Evolutionary conservation across 352 stramenopile genomes (phyloP).

Genomic region (Aphanomyces stellatus): DNA sequence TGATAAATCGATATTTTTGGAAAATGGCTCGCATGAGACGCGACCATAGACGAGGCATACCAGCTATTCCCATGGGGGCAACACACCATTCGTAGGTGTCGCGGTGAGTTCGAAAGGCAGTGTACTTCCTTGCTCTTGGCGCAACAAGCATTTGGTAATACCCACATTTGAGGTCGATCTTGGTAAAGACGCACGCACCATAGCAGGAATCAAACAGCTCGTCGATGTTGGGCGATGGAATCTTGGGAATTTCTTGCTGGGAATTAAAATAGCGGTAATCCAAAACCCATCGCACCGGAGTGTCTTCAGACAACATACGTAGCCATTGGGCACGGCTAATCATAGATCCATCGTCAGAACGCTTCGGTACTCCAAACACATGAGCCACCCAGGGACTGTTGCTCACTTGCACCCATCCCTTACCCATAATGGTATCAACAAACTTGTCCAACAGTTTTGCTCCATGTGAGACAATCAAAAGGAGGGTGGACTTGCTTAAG

Average conservation of each 20-base stretch:
- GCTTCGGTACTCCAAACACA: conserved; percentile 25
- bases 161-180: conserved; percentile 14
- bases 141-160: conserved; percentile 20
- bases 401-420: conserved; percentile 23
- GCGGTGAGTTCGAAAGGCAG: conserved; percentile 10
- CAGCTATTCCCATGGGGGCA: conserved; percentile 17
- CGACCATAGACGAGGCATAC: conserved; percentile 10
- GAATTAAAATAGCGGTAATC: conserved; percentile 23
- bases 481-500: neutral
- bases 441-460: conserved; percentile 10
- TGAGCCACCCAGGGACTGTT: conserved; percentile 22
- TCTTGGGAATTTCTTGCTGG: conserved; percentile 19
- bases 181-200: conserved; percentile 15
- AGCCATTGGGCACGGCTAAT: conserved; percentile 18
- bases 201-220: conserved; percentile 22
- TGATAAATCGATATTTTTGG: neutral
- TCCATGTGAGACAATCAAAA: conserved; percentile 18
- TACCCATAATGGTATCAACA: conserved; percentile 15
- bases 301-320: neutral
- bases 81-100: conserved; percentile 13
- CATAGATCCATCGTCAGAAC: conserved; percentile 14
- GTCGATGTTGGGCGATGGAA: conserved; percentile 22
- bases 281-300: conserved; percentile 20
- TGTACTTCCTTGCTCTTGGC: neutral
- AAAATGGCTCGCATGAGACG: conserved; percentile 7